Base-by-base conservation (phyloP, 1,284 basidiomycete genomes). In the Pisolithus thermaeus region DNA sequence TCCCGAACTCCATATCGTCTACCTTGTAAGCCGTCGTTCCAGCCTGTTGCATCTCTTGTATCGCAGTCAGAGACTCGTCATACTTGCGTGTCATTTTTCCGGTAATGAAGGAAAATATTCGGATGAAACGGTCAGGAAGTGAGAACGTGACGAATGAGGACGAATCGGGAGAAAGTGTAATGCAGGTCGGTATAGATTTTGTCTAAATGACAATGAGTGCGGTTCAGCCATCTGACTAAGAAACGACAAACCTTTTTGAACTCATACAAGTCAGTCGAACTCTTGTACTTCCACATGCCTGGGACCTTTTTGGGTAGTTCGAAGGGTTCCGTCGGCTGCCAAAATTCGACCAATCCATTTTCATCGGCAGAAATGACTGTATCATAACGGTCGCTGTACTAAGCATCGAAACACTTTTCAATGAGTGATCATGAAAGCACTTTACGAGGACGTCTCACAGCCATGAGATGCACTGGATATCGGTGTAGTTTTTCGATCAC, bases 1-100 rank as follows among this genome's bases (percentile, higher is more conserved):
- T 77, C n/a, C 97, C 96, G 64, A 99, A 98, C 67, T 99, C 97
- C 96, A 99, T 99, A 68, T 98, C 94, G 57, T 99, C 97, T 9
- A 99, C 83, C 63, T 85, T 88, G 71, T 89, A 92, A 18, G 92
- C 81, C 0, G 91, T 86, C 7, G 92, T 95, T 1, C 92, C 92
- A 1, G 91, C 92, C 67, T 95, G 92, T 66, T 96, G 92, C 94
- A 98, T 97, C 67, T 98, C 94, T 63, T 95, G 90, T 32, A 94
- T 87, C 0, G 96, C 94, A 4, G 81, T 74, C 0, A 99, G 76
- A 0, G 91, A 94, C 69, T 99, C 97, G 60, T 99, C 96, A 65
- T 98, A 99, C 64, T 90, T 92, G 16, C 94, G 83, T 11, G 84
- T 85, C 59, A 98, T 76, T 68, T 97, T 98, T 4, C 92, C 97